phyloP scores from a whole-genome alignment of 2,329 filamentous ascomycete genomes.

The Botrytis fragariae region DNA sequence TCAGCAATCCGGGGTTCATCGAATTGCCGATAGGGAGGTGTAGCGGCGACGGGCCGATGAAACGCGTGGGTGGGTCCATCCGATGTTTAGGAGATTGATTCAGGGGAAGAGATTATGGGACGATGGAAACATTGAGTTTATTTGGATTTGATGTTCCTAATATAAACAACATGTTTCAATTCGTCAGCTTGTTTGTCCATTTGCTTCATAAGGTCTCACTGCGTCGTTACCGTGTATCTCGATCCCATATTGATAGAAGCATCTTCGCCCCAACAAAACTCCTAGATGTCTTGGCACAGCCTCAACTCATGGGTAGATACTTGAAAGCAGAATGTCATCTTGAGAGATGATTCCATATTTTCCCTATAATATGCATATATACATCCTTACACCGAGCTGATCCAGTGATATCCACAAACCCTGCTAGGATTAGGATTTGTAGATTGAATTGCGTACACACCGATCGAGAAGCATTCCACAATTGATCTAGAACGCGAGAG shows the following conservation, averaged over 20 bases:
- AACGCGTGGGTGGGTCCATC: neutral
- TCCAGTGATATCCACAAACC: neutral
- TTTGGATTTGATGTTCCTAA: neutral
- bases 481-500: neutral
- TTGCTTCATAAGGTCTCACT: neutral
- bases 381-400: neutral
- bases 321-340: neutral
- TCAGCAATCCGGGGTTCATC: slow-evolving; percentile 5
- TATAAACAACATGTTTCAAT: neutral
- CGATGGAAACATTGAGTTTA: neutral
- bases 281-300: neutral
- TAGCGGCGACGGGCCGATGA: too few relatives aligned
- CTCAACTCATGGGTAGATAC: neutral
- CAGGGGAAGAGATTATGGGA: neutral
- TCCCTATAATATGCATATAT: neutral
- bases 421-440: neutral
- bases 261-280: neutral
- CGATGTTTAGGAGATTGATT: neutral
- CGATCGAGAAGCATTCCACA: neutral
- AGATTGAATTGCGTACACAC: neutral
- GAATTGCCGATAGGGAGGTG: neutral
- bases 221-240: neutral
- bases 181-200: neutral
- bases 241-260: neutral
- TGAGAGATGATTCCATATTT: neutral